phyloP scores from a whole-genome alignment of 306 rosid genomes.

The Ochetophila trinervis region DNA sequence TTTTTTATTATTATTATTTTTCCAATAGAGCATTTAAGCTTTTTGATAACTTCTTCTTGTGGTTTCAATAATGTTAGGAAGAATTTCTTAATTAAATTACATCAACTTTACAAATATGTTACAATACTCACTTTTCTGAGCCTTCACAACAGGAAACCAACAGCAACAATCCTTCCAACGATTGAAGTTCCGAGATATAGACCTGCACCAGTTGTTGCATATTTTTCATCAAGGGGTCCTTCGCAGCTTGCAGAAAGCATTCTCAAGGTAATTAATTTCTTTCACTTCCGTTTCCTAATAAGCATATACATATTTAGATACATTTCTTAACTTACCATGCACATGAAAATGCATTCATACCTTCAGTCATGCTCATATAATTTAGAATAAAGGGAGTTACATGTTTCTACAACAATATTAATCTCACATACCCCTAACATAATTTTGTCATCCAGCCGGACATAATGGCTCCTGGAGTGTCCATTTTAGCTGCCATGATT shows the following conservation, averaged over 20 bases:
- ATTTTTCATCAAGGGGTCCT: slow-evolving; percentile 91
- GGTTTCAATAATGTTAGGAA: neutral
- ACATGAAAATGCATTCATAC: neutral
- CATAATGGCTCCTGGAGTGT: slow-evolving; percentile 84
- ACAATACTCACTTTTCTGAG: slow-evolving; percentile 2
- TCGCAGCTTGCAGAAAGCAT: slow-evolving; percentile 77
- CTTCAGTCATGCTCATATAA: neutral
- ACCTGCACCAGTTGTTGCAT: slow-evolving; percentile 81
- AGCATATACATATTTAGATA: neutral
- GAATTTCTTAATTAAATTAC: neutral
- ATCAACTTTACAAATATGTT: neutral
- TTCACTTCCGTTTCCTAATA: neutral
- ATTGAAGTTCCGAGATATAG: slow-evolving; percentile 39
- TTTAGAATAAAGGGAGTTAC: neutral
- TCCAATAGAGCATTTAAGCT: too few species aligned
- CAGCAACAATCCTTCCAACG: slow-evolving; percentile 70
- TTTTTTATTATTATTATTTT: too few species aligned
- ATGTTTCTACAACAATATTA: neutral
- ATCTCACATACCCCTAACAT: neutral
- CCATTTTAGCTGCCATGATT: slow-evolving; percentile 66
- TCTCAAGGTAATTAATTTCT: slow-evolving; percentile 67
- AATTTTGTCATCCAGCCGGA: slow-evolving; percentile 63
- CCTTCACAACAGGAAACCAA: slow-evolving; percentile 53
- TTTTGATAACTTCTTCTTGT: too few species aligned
- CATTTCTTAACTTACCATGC: neutral